Conservation (phyloP, 768 basidiomycete genomes). For the Amanita muscaria region DNA sequence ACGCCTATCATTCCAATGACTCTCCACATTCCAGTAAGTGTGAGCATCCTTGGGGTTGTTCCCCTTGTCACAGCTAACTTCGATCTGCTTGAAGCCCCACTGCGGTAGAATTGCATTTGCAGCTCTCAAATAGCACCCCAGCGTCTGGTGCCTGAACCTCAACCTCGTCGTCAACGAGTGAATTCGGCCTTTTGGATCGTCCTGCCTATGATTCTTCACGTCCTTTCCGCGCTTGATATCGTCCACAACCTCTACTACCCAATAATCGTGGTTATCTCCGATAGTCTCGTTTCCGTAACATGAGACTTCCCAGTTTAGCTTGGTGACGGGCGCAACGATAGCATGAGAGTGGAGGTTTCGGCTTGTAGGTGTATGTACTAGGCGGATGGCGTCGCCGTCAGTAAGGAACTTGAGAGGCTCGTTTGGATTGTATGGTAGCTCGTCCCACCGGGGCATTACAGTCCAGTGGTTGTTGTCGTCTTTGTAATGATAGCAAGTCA, state of each 20-base stretch:
- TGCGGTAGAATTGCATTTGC: slow-evolving; percentile 86
- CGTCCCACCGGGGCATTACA: slow-evolving; percentile 76
- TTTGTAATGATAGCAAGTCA: slow-evolving; percentile 99
- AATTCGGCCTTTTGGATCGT: slow-evolving; percentile 29
- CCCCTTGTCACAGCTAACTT: slow-evolving; percentile 89
- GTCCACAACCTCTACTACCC: slow-evolving; percentile 91
- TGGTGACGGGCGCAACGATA: slow-evolving; percentile 81
- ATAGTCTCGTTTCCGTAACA: slow-evolving; percentile 88
- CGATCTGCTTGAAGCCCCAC: slow-evolving; percentile 99
- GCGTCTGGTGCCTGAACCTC: slow-evolving; percentile 66
- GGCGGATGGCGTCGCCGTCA: slow-evolving; percentile 71
- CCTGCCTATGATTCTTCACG: slow-evolving; percentile 6
- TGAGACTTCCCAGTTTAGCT: slow-evolving; percentile 85
- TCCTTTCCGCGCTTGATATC: slow-evolving; percentile 64
- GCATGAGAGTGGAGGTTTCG: slow-evolving; percentile 91
- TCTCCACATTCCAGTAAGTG: slow-evolving; percentile 98
- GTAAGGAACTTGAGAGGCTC: slow-evolving; percentile 62
- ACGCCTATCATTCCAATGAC: slow-evolving; percentile 94
- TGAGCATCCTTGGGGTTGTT: slow-evolving; percentile 72
- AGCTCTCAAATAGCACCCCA: slow-evolving; percentile 86
- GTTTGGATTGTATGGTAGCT: slow-evolving; percentile 55
- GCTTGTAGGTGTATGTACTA: slow-evolving; percentile 74
- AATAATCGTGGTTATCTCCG: slow-evolving; percentile 85
- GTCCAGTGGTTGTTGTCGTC: slow-evolving; percentile 94
- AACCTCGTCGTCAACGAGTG: slow-evolving; percentile 89